Evolutionary conservation across 257 asterid genomes (phyloP), one percentile per base, ranked within the genome.

Genomic region (Jacaranda copaia): DNA sequence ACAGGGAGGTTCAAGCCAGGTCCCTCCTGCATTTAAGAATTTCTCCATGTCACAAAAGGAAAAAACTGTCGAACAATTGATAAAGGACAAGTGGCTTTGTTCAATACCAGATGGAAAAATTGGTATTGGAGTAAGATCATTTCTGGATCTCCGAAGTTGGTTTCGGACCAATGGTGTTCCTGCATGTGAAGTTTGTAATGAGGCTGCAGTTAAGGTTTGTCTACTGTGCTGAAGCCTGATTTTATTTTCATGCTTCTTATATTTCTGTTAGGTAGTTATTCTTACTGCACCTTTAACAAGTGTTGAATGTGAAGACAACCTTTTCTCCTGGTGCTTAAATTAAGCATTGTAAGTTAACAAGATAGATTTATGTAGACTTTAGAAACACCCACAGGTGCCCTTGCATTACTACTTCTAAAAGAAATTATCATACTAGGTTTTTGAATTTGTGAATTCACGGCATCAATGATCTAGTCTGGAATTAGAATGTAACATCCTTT

Each of bases 131-230:
- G 84, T 90, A 40, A 87, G 97, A 88, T 91, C 99, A 58, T 93
- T 95, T 81, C 89, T 95, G 67, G 99, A 95, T 82, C 93, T 93
- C 40, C 92, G 98, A 76, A 89, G 97, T 74, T 95, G 97, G 98
- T 95, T 95, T 68, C 89, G 87, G 38, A 82, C 77, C 58, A 95
- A 88, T 25, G 98, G 93, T 60, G 90, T 93, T 76, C 90, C 99
- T 68, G 73, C 89, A 18, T 95, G 99, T 77, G 93, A 88, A 69
- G 91, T 93, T 74, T 95, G 98, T 92, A 95, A 95, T 46, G 99
- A 95, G 88, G 94, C 97, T 75, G 97, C 97, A 15, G 87, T 93
- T 45, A 95, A 91, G 99, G 99, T 95, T 18, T 65, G 81, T 79
- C 15, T 53, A 40, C 51, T 75, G 39, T 57, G 75, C 75, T 56